Evolutionary conservation across 2,329 filamentous ascomycete genomes (phyloP), one percentile per base, ranked within the genome.

Genomic region (Myriosclerotinia scirpicola): DNA sequence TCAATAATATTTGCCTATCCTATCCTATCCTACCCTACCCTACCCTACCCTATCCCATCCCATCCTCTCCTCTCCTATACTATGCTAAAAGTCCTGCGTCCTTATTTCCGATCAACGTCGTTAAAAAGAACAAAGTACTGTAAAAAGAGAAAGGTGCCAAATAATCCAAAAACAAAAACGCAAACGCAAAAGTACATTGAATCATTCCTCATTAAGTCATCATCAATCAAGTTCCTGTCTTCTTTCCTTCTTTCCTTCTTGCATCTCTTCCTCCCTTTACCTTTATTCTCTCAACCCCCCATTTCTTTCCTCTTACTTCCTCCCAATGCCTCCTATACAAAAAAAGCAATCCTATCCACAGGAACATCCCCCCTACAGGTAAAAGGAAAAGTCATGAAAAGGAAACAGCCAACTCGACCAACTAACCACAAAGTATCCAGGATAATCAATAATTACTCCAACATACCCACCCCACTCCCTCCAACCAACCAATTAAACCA

Each of bases 121-220:
- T 44, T 17, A 17, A 17, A 1, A 44, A 44, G 42, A 44, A 44
- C 15, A 44, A 6, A 17, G 15, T 44, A 17, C 12, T 15, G 12
- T 40, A 14, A 8, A 30, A 44, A 12, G 5, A 30, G 42, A 15
- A 63, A 36, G 17, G 36, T 26, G 5, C 26, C 26, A 26, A 26
- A 26, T 26, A 26, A 26, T 26, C 26, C 26, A 26, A 26, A 26
- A 53, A 55, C n/a, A 20, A 5, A 54, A 26, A 64, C 36, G 30
- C 15, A 55, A 64, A 38, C 26, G 40, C 61, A 64, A 55, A 58
- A 36, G 22, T 50, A 42, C 62, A 65, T 65, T 65, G 52, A 44
- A 64, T 59, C 62, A 65, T 65, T 59, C 12, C 38, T 65, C 62
- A 59, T 65, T 58, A 64, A 58, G 53, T 65, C 62, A 34, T 65